Evolutionary conservation across 306 rosid species (phyloP), one percentile per base, ranked within the genome.

Genomic region (Trifolium subterraneum): DNA sequence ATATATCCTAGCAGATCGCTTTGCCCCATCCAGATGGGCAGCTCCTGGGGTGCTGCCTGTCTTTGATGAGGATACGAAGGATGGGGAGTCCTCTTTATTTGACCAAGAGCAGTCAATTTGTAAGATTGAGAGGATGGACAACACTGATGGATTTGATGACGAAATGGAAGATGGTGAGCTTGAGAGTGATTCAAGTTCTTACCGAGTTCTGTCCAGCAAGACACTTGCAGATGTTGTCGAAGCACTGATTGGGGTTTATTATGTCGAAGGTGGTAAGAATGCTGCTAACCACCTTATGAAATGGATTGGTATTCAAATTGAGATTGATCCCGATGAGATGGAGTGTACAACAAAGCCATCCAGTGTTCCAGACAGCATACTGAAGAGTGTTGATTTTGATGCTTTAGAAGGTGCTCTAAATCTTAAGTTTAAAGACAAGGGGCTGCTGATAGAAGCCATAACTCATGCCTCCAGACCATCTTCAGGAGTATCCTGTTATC

Each of bases 391-490:
- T 33, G 88, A 92, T 85, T 94, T 94, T 78, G 89, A 85, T 78
- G 80, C 87, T 62, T 84, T 94, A 68, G 96, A 94, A 78, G 88
- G 88, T 77, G 90, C 90, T 81, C 74, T 94, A 74, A 76, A 84
- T 73, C 18, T 86, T 39, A 88, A 78, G 82, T 94, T 94, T 78
- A 80, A 85, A 8, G 97, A 94, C 68, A 87, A 62, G 82, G 96
- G 90, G n/a, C 79, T 94, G 59, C 87, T 94, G 83, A 75, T 94
- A 70, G 99, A 94, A 84, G 90, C 97, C 65, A 94, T 94, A 33
- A 94, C 97, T 74, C 99, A 94, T 85, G 99, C 99, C 68, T 94
- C 99, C 58, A 87, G 97, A 68, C 97, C 96, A 74, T 94, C 99
- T 74, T 90, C 97, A 36, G 99, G 99, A 74, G 95, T 92, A 47